Conservation (phyloP, 2,329 filamentous ascomycete genomes). For the Talaromyces sp. region DNA sequence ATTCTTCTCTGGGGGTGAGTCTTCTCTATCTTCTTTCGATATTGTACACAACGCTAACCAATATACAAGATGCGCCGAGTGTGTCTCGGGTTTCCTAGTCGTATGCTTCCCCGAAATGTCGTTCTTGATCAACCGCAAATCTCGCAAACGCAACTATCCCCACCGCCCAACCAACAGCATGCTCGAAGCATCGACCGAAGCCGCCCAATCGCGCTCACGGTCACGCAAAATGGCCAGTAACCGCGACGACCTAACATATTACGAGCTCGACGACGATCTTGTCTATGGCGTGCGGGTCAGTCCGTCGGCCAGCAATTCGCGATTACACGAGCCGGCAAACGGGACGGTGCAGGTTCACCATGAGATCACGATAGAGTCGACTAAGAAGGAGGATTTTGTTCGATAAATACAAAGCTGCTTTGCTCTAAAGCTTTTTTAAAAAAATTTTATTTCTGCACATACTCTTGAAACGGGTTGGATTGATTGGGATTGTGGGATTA, state of each 20-base stretch:
- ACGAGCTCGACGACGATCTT: constrained; percentile 12
- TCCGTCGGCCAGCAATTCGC: constrained; percentile 9
- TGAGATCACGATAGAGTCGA: constrained; percentile 12
- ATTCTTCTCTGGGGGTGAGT: constrained; percentile 14
- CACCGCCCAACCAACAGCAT: constrained; percentile 8
- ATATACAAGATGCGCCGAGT: constrained; percentile 8
- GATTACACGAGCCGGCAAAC: constrained; percentile 12
- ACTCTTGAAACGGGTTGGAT: neutral
- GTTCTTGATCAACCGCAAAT: constrained; percentile 7
- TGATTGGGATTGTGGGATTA: neutral
- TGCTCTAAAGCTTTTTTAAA: neutral
- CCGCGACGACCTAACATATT: constrained; percentile 8
- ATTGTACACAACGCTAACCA: neutral
- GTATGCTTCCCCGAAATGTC: constrained; percentile 14
- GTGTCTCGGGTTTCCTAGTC: constrained; percentile 9
- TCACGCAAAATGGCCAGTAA: constrained; percentile 10
- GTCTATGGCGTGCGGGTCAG: constrained; percentile 12
- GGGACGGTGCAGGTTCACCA: constrained; percentile 14
- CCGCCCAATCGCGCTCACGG: constrained; percentile 5
- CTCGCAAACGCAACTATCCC: constrained; percentile 1
- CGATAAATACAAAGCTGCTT: neutral
- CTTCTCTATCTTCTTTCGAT: neutral
- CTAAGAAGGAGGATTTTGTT: constrained; percentile 11
- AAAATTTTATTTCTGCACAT: neutral
- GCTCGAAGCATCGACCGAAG: neutral